Conservation (phyloP, 2,329 filamentous ascomycete genomes). For the Cladorrhinum sp. region DNA sequence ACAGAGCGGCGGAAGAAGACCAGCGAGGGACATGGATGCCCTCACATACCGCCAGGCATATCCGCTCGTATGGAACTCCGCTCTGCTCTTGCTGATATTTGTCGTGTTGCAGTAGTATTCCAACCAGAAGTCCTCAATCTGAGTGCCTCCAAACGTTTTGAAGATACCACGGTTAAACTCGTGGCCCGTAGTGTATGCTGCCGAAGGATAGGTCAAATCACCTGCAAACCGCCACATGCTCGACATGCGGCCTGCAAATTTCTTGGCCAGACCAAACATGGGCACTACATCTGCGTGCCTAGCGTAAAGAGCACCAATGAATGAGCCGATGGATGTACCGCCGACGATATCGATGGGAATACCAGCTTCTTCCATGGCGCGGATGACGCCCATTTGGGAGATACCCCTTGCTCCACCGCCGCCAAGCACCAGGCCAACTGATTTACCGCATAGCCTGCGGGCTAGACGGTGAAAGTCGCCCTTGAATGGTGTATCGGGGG, state of each 20-base stretch:
- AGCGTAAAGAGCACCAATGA: conserved; percentile 92
- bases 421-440: conserved; percentile 88
- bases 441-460: conserved; percentile 85
- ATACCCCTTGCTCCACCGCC: conserved; percentile 92
- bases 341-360: conserved; percentile 95
- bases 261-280: conserved; percentile 95
- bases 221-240: conserved; percentile 98
- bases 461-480: conserved; percentile 94
- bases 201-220: conserved; percentile 92
- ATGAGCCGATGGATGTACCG: conserved; percentile 92
- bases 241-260: conserved; percentile 97
- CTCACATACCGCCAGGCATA: conserved; percentile 98
- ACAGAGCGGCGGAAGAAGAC: conserved; percentile 86
- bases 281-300: conserved; percentile 95
- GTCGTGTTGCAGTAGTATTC: conserved; percentile 99
- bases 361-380: conserved; percentile 90
- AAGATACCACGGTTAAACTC: conserved; percentile 99
- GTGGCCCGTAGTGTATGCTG: conserved; percentile 95
- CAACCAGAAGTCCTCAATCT: conserved; percentile 99
- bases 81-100: conserved; percentile 91
- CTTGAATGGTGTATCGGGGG: conserved; percentile 88
- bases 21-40: conserved; percentile 94
- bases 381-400: conserved; percentile 88
- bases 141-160: conserved; percentile 94
- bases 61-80: conserved; percentile 90